These are phyloP conservation scores for Symmetrospora coprosmae DNA, from an alignment of 768 basidiomycete species.

Conservation along the genomic window DNA sequence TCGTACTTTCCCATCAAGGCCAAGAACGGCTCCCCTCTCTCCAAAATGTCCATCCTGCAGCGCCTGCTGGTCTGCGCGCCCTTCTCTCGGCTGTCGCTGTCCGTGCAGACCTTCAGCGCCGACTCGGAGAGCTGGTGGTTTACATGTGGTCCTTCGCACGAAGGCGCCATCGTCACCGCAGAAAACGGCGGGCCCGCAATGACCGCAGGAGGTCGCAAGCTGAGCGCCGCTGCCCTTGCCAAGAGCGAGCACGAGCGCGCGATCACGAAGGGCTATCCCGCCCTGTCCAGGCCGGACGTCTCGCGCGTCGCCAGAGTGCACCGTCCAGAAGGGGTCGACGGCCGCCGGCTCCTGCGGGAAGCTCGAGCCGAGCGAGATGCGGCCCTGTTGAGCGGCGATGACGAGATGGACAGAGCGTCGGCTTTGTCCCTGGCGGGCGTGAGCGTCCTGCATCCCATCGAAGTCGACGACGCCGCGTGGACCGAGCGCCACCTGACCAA, in stretches of 20 bases:
- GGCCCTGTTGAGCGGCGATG: too few species aligned
- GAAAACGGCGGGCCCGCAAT: too few species aligned
- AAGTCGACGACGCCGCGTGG: conserved; percentile 34
- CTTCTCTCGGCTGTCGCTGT: conserved; percentile 35
- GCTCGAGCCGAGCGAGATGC: too few species aligned
- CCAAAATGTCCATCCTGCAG: conserved; percentile 35
- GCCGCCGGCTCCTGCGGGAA: conserved; percentile 25
- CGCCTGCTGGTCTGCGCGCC: conserved; percentile 37
- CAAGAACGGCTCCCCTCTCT: conserved; percentile 23
- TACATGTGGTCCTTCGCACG: background rate
- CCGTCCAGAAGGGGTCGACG: conserved; percentile 34
- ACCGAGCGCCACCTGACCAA: conserved; percentile 20
- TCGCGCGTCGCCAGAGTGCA: conserved; percentile 25
- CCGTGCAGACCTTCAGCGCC: conserved; percentile 36
- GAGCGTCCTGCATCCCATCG: too few species aligned
- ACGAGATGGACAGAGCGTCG: too few species aligned
- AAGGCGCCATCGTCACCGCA: background rate
- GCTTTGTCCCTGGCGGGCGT: too few species aligned
- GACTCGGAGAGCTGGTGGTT: conserved; percentile 32
- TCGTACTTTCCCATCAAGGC: conserved; percentile 14
- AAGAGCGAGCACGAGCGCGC: too few species aligned
- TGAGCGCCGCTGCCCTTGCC: too few species aligned
- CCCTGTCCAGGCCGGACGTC: conserved; percentile 15
- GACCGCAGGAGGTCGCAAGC: too few species aligned
- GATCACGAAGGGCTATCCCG: conserved; percentile 1